Percentiles rank a stretch among this genome's conserved stretches.
These are phyloP conservation scores for Cetradonia linearis DNA, from an alignment of 495 filamentous ascomycete species.

Conservation along the genomic window DNA sequence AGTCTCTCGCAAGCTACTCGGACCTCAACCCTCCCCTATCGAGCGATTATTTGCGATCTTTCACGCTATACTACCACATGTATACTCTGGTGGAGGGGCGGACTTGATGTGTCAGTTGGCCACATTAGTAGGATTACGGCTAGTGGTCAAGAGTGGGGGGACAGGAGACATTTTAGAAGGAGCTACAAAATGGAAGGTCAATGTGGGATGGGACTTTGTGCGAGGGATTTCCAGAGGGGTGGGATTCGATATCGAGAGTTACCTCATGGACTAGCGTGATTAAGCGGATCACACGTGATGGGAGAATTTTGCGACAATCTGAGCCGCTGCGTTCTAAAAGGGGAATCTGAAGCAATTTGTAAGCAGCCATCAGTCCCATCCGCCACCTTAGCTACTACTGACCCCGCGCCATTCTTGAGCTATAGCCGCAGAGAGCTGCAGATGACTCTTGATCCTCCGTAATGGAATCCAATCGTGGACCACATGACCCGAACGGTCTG, in stretches of 20 bases:
- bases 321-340: background rate
- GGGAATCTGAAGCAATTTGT: background rate
- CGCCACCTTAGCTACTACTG: background rate
- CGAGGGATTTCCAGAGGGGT: slow-evolving; percentile 54
- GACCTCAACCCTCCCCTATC: slow-evolving; percentile 64
- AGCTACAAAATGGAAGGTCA: slow-evolving; percentile 60
- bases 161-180: slow-evolving; percentile 47
- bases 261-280: slow-evolving; percentile 47
- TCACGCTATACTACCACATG: slow-evolving; percentile 63
- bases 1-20: slow-evolving; percentile 27
- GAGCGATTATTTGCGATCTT: slow-evolving; percentile 86
- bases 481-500: no score
- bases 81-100: slow-evolving; percentile 36
- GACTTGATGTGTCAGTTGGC: slow-evolving; percentile 63
- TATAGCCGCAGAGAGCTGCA: background rate
- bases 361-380: background rate
- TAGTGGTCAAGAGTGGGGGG: slow-evolving; percentile 54
- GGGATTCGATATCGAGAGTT: slow-evolving; percentile 62
- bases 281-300: background rate
- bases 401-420: background rate
- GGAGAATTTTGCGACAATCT: background rate
- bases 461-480: background rate
- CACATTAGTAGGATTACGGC: slow-evolving; percentile 65
- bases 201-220: slow-evolving; percentile 65
- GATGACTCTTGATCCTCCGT: background rate